Conservation (phyloP, 768 basidiomycete genomes). For the Pleurotus cornucopiae region DNA sequence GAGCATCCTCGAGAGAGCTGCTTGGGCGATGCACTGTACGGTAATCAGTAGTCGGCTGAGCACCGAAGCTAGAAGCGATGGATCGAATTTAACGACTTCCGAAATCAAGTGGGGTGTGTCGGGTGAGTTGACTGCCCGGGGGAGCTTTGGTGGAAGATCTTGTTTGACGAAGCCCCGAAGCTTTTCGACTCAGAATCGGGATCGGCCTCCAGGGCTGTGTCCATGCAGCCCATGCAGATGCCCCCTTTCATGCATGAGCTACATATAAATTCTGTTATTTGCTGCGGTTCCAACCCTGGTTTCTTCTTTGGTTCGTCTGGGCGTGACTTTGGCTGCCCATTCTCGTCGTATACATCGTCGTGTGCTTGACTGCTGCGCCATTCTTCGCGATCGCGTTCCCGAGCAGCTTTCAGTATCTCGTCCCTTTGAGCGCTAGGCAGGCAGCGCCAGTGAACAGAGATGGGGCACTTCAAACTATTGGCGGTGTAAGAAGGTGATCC, state of each 20-base stretch:
- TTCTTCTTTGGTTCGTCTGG: conserved; percentile 39
- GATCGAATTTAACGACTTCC: conserved; percentile 11
- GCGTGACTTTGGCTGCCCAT: conserved; percentile 14
- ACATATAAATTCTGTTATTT: conserved; percentile 80
- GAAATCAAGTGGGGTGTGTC: conserved; percentile 10
- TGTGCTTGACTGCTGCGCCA: conserved; percentile 27
- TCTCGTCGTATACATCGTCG: conserved; percentile 17
- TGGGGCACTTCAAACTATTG: conserved; percentile 70
- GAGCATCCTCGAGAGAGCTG: background rate
- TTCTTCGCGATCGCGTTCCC: conserved; percentile 41
- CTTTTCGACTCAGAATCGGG: conserved; percentile 30
- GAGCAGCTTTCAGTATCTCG: conserved; percentile 67
- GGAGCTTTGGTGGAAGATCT: conserved; percentile 11
- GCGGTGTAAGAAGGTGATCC: conserved; percentile 9
- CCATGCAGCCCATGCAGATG: conserved; percentile 72
- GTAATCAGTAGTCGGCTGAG: conserved; percentile 23
- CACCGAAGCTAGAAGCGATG: conserved; percentile 11
- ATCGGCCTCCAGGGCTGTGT: conserved; percentile 49
- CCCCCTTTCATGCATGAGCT: conserved; percentile 73
- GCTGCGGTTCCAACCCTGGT: conserved; percentile 37
- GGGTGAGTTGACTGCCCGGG: background rate
- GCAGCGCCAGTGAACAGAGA: conserved; percentile 75
- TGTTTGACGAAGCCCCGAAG: conserved; percentile 20
- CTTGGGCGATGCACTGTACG: conserved; percentile 28
- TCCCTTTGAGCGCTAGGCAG: conserved; percentile 61